Conservation (phyloP, 108 stramenopile genomes). For the Skeletonema tropicum region DNA sequence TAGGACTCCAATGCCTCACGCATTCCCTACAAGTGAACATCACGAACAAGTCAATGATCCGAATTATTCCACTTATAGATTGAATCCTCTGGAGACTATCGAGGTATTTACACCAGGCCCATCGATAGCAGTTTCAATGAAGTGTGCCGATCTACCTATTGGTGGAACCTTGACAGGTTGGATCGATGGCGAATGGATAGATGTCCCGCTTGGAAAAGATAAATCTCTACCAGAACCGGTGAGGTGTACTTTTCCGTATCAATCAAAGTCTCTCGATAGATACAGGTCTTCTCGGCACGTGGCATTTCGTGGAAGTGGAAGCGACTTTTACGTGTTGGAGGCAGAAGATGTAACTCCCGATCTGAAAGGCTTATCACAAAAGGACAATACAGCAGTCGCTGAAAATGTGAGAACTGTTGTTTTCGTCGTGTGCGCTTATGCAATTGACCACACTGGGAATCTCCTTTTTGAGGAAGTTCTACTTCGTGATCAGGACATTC, state of each 20-base stretch:
- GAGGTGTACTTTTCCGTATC: conserved; percentile 67
- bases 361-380: conserved; percentile 13
- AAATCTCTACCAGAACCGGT: conserved; percentile 59
- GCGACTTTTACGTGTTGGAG: conserved; percentile 69
- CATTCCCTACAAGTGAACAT: conserved; percentile 45
- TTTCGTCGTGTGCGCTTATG: conserved; percentile 74
- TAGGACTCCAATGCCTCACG: conserved; percentile 86
- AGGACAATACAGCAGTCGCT: not conserved
- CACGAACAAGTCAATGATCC: conserved; percentile 13
- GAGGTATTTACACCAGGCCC: conserved; percentile 85
- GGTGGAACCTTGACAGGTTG: conserved; percentile 75
- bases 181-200: conserved; percentile 79
- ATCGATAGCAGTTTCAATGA: conserved; percentile 71
- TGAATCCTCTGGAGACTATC: conserved; percentile 57
- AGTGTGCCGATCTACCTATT: conserved; percentile 66
- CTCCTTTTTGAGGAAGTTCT: conserved; percentile 66
- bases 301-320: conserved; percentile 34
- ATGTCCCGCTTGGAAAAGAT: conserved; percentile 67
- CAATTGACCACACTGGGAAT: conserved; percentile 84
- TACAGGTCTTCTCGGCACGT: conserved; percentile 24
- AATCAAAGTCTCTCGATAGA: conserved; percentile 24
- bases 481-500: conserved; percentile 4
- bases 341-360: conserved; percentile 51
- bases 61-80: conserved; percentile 33
- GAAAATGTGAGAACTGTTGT: conserved; percentile 46